Evolutionary conservation across 345 rosid genomes (phyloP), one percentile per base, ranked within the genome.

Genomic region (Linum lewisii): DNA sequence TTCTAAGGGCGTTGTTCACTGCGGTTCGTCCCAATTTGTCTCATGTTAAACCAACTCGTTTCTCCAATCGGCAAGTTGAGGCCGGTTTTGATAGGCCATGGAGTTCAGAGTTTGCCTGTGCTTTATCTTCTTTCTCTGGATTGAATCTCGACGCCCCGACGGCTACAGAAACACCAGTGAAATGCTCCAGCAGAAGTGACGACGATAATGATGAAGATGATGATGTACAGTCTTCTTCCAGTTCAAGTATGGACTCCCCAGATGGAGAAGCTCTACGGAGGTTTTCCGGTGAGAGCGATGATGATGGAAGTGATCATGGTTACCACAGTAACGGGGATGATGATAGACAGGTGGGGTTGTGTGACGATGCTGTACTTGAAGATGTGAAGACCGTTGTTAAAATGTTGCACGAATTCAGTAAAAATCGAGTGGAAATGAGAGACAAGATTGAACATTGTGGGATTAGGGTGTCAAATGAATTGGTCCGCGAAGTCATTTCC

Each of bases 401-500:
- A 64, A 69, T 84, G 44, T 25, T 87, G 64, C 66, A 58, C 38
- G 77, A 68, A 60, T 66, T 71, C 34, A 68, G 80, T 34, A 63
- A 32, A 24, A 63, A 73, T 62, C 68, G 67, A 4, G 73, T 70
- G 63, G 82, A 80, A 57, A 61, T 73, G 68, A 82, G 72, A 66
- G 54, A 65, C 57, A 78, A 68, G 81, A 81, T 86, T 62, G 87
- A 82, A 73, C 72, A 73, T 32, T 84, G 84, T 69, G 73, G 72
- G 11, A 69, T 86, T 61, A 69, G 63, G 64, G 82, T 70, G 18
- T 69, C 89, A 13, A 74, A 75, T 24, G 87, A 77, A 69, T 60
- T 87, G 71, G 91, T 89, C n/a, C 69, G 67, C 6, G 87, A 87
- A 74, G 80, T 87, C 60, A 82, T 93, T 49, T 85, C 93, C 38